Evolutionary conservation across 1,139 yeast species (phyloP), one percentile per base, ranked within the genome.

Genomic region (Yamadazyma diddensiae): DNA sequence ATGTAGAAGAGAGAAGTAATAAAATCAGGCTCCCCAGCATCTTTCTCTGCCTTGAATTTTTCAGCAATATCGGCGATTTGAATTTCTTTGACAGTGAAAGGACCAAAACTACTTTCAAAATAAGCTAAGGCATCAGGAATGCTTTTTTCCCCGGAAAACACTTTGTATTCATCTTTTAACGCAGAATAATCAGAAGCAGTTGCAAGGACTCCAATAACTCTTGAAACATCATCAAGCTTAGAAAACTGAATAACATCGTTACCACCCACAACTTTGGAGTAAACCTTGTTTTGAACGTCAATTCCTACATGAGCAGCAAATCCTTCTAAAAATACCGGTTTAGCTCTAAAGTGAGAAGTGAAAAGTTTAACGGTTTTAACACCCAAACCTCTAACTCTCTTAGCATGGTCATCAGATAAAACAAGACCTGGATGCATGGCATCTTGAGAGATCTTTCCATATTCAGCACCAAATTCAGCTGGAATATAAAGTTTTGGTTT

Each of bases 381-480:
- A 3, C 81, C 82, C 12, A 50, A 52, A 13, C 46, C 54, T 44
- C 77, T 58, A 15, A 77, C 65, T 9, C 49, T 52, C 3, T 50
- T 49, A 4, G 70, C 55, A 46, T 72, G 77, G 2, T 46, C 51
- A 1, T 49, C 30, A 55, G 79, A 79, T 16, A 41, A 11, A 1
- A 34, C 45, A 19, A 74, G 48, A 44, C 65, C 59, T 1, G 64
- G 65, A 4, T 68, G 66, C 17, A 61, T 51, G 34, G 44, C 36
- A 18, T 41, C 43, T 12, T 50, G 45, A 10, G 31, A 26, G 18
- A 52, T 50, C 6, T 13, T 21, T 6, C 41, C 48, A 22, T 63
- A 39, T 31, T 75, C 77, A 24, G 61, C 49, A 28, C 86, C 86
- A 45, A 73, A 79, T 47, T 79, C 84, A 4, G 84, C 72, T 24